Percentiles rank a stretch among this genome's conserved stretches.
phyloP scores from a whole-genome alignment of 495 filamentous ascomycete genomes.

The Staphylotrichum longicolle region DNA sequence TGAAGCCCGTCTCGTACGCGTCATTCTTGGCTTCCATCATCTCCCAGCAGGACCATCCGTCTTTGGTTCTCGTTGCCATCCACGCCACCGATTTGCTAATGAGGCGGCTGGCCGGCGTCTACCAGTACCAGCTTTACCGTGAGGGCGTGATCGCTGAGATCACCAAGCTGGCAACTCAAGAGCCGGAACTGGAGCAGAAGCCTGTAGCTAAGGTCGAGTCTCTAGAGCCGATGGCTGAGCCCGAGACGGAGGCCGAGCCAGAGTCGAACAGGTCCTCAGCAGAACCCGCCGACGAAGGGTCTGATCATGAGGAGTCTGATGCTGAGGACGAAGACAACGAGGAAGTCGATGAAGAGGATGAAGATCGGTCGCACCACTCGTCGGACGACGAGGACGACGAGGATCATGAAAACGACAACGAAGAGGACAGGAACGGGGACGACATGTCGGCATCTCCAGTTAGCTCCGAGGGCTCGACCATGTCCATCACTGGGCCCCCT shows the following conservation, averaged over 20 bases:
- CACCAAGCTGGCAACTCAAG: conserved; percentile 61
- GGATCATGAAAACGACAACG: conserved; percentile 39
- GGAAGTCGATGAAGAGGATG: conserved; percentile 29
- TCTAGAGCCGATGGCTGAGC: conserved; percentile 21
- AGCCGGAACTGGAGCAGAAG: conserved; percentile 36
- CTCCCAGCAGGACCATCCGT: conserved; percentile 90
- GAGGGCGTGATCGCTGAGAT: conserved; percentile 96
- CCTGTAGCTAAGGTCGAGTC: background rate
- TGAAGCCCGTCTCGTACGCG: conserved; percentile 93
- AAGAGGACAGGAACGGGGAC: conserved; percentile 58
- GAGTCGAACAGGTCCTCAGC: conserved; percentile 10
- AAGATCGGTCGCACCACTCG: conserved; percentile 24
- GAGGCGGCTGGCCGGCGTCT: conserved; percentile 77
- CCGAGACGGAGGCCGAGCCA: conserved; percentile 31
- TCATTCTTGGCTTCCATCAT: conserved; percentile 95
- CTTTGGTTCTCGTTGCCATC: conserved; percentile 79
- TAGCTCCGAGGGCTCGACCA: conserved; percentile 58
- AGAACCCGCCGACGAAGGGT: conserved; percentile 9
- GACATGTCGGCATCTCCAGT: conserved; percentile 69
- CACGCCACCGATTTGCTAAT: conserved; percentile 86
- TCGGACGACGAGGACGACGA: conserved; percentile 47
- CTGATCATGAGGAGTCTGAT: conserved; percentile 35
- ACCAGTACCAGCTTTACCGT: conserved; percentile 94
- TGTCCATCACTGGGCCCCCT: conserved; percentile 53
- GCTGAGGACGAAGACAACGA: conserved; percentile 35